phyloP scores from a whole-genome alignment of 208 protist species.

The Crithidia expoeki region DNA sequence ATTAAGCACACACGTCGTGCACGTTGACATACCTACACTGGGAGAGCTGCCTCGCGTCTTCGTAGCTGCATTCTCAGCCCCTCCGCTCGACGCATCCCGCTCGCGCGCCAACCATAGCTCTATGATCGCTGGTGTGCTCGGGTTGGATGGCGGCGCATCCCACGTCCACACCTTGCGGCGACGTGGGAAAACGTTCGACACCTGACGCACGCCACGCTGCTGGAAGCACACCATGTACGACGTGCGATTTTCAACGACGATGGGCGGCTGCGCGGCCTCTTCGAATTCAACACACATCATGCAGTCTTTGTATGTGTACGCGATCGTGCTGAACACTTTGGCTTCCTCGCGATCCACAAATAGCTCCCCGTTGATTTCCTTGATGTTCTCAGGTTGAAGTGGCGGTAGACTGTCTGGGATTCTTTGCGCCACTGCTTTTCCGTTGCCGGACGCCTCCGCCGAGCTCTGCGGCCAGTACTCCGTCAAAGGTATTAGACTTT shows the following conservation, averaged over 20 bases:
- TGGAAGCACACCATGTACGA: slow-evolving; percentile 53
- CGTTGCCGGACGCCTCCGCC: neutral
- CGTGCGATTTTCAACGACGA: slow-evolving; percentile 81
- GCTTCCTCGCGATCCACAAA: slow-evolving; percentile 45
- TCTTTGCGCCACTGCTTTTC: neutral
- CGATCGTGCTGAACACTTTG: slow-evolving; percentile 50
- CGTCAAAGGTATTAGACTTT: slow-evolving; percentile 30
- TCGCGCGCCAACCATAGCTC: slow-evolving; percentile 26
- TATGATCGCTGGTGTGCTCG: slow-evolving; percentile 9
- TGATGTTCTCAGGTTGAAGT: slow-evolving; percentile 49
- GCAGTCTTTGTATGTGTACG: slow-evolving; percentile 36
- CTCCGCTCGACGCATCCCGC: neutral
- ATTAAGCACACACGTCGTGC: slow-evolving; percentile 42
- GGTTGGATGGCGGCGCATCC: slow-evolving; percentile 31
- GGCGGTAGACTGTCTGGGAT: slow-evolving; percentile 39
- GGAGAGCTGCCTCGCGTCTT: neutral
- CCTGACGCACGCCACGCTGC: slow-evolving; percentile 41
- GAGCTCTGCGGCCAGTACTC: slow-evolving; percentile 53
- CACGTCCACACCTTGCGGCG: slow-evolving; percentile 68
- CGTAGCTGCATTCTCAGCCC: neutral
- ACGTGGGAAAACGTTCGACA: slow-evolving; percentile 52
- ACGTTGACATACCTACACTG: neutral
- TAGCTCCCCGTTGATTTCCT: slow-evolving; percentile 38
- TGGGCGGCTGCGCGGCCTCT: slow-evolving; percentile 52
- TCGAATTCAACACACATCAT: slow-evolving; percentile 64